Evolutionary conservation across 441 rosid genomes (phyloP), one percentile per base, ranked within the genome.

Genomic region (Pelargonium fulgidum): DNA sequence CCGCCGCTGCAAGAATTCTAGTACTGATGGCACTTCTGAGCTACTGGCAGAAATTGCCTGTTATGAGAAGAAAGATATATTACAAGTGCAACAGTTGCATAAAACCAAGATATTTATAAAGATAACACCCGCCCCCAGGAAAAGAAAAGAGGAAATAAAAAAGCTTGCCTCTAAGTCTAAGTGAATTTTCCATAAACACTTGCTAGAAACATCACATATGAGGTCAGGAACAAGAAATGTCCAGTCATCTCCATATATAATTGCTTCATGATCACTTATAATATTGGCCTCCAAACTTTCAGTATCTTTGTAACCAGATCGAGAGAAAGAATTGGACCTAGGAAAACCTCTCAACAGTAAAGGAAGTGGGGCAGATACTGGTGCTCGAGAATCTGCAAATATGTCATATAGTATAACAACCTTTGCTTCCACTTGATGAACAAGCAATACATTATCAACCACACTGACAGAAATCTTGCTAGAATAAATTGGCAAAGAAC

Each of bases 351-450:
- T 85, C 83, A 88, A 81, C 69, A 86, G 78, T 69, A 92, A 77
- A 70, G 99, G 98, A 75, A 95, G 98, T 17, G 99, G 99, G 65
- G 99, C 99, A 81, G 98, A 90, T 77, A 95, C 81, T 17, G 99
- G 98, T 74, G 96, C 97, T 79, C 87, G 93, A 81, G 98, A 90
- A 80, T 92, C 96, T 65, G 86, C 72, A 82, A 81, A 90, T 78
- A 95, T 82, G 80, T 92, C 99, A 74, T 95, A 95, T 14, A 95
- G 82, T 74, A 95, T 92, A 64, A 85, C 88, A 71, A 95, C 99
- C 78, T 92, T 95, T 68, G 98, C 93, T 70, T 92, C 97, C 67
- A 90, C 87, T 89, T 95, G 99, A 83, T 95, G 99, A 80, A 95
- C 90, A 59, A 95, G 98, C 66, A 92, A 78, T 39, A 92, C 91